Conservation (phyloP, 371 early-diverging fungal species). For the Rhizopus stolonifer region DNA sequence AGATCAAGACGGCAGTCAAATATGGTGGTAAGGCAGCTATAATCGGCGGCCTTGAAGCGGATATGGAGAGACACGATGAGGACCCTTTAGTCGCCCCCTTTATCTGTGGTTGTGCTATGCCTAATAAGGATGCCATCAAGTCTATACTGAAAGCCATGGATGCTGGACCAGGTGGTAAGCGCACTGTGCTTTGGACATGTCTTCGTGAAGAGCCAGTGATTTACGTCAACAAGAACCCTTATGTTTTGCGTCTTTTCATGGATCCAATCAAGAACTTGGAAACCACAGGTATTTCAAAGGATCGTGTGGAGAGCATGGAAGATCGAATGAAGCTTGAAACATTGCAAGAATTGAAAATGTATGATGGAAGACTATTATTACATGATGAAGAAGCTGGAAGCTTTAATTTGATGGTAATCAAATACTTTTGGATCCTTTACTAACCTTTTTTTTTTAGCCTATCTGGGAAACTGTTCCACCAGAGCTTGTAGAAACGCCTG, state of each 20-base stretch:
- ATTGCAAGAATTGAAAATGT: conserved; percentile 49
- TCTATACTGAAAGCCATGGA: conserved; percentile 41
- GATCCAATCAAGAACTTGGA: conserved; percentile 63
- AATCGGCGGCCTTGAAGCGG: conserved; percentile 42
- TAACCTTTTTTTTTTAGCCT: conserved; percentile 33
- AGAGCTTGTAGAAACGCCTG: conserved; percentile 55
- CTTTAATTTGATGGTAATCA: conserved; percentile 51
- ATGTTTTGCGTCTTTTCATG: conserved; percentile 57
- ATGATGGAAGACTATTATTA: conserved; percentile 53
- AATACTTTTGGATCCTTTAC: neutral
- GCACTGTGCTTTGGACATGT: conserved; percentile 61
- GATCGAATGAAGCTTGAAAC: conserved; percentile 57
- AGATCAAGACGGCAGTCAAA: conserved; percentile 42
- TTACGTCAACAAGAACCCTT: conserved; percentile 63
- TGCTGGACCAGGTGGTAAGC: conserved; percentile 48
- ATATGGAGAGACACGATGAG: conserved; percentile 38
- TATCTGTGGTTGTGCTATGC: conserved; percentile 49
- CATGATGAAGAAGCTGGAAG: conserved; percentile 55
- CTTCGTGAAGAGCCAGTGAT: conserved; percentile 74
- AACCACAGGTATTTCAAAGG: conserved; percentile 62
- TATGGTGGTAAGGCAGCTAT: conserved; percentile 52
- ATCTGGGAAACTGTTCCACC: conserved; percentile 58
- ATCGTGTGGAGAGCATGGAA: conserved; percentile 69
- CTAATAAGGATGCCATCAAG: conserved; percentile 57
- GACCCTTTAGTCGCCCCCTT: conserved; percentile 11